These are phyloP conservation scores for Pyracantha coccinea DNA, from an alignment of 331 rosid species.

Conservation along the genomic window DNA sequence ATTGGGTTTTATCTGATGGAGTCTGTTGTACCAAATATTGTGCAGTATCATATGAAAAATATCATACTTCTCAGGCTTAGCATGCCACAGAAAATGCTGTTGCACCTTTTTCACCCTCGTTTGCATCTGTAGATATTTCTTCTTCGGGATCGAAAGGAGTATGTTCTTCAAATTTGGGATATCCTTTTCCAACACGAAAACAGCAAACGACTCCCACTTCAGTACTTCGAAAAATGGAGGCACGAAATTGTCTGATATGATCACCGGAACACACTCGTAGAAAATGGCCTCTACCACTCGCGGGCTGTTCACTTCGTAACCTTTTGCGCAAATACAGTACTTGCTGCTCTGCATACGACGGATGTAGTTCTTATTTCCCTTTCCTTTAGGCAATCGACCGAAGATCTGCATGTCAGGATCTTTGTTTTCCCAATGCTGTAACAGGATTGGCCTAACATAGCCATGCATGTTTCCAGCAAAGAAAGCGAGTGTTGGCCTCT, in stretches of 20 bases:
- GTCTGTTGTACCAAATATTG: conserved; percentile 78
- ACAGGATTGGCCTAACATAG: conserved; percentile 60
- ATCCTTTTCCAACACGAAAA: conserved; percentile 69
- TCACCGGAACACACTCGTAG: conserved; percentile 79
- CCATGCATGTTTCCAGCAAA: conserved; percentile 90
- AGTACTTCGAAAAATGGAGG: conserved; percentile 85
- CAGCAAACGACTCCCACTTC: conserved; percentile 89
- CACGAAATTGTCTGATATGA: conserved; percentile 88
- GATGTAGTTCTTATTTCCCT: conserved; percentile 47
- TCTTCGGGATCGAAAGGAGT: conserved; percentile 59
- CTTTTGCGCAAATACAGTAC: conserved; percentile 89
- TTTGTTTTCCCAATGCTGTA: conserved; percentile 74
- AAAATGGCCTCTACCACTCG: conserved; percentile 83
- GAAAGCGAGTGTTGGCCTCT: conserved; percentile 67
- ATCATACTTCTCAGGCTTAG: conserved; percentile 71
- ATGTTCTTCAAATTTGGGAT: conserved; percentile 68
- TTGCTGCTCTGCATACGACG: conserved; percentile 76
- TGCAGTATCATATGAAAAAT: conserved; percentile 91
- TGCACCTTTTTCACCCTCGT: conserved; percentile 75
- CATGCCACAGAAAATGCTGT: conserved; percentile 86
- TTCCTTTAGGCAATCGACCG: conserved; percentile 45
- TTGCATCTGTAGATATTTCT: conserved; percentile 63
- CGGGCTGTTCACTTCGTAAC: conserved; percentile 93
- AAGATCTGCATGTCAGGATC: conserved; percentile 82
- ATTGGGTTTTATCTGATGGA: conserved; percentile 36